Base-by-base conservation (phyloP, 306 rosid genomes). In the Gillenia trifoliata region DNA sequence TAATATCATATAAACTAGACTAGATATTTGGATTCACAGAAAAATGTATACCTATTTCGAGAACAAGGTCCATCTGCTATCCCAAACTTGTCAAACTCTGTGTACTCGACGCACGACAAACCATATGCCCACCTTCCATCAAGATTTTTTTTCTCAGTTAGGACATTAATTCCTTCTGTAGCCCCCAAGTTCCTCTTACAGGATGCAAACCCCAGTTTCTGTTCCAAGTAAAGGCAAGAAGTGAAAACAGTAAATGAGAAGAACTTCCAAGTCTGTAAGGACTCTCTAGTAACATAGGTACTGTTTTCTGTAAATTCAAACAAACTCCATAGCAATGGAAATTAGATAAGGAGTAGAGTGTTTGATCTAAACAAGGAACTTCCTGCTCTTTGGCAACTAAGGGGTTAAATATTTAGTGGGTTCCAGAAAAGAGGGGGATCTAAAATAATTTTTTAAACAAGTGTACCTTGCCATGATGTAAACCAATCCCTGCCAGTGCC, bases 131-230 rank as follows among this genome's bases (percentile, higher is more conserved):
- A 92, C 77, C 83, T 86, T 70, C 98, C 99, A 81, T 94, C 81
- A 70, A 77, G 83, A 65, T 69, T 78, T 86, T 84, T 90, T 88
- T 85, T 94, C 89, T 92, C 96, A 77, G 87, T 81, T 61, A 94
- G 88, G 63, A 90, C 99, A 85, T 94, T 90, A 67, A 94, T 77
- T 84, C 99, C 99, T 81, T 94, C 99, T 65, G 99, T 90, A 70
- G 99, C 99, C 41, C 97, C 92, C 25, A 76, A 66, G 79, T 66
- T 84, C 82, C 92, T 83, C 89, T 90, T 82, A 74, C 97, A 92
- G 36, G 99, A 92, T 81, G 99, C 99, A 60, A 92, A 94, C 61
- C 99, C 99, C 77, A 94, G 79, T 85, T 87, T 92, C 99, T 94
- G 92, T 78, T 33, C 62, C 64, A 72, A 55, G 79, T 55, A 63